These are phyloP conservation scores for Lentinula sp. DNA, from an alignment of 768 basidiomycete species.

Conservation along the genomic window DNA sequence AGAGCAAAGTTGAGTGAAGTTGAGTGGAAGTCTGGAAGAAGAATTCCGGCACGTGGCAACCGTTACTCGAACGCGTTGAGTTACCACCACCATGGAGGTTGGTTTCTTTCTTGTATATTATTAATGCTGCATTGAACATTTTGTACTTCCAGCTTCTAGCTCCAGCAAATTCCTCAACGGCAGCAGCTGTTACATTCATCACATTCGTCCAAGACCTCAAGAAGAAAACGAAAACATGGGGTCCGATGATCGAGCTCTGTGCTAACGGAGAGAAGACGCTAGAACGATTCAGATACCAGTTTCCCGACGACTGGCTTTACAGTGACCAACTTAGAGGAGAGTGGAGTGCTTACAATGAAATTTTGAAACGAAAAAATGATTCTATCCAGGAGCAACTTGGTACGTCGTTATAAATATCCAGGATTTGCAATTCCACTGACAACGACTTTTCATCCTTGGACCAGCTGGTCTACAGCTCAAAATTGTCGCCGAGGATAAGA, in stretches of 20 bases:
- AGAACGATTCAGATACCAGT: slow-evolving; percentile 95
- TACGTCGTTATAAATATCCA: slow-evolving; percentile 21
- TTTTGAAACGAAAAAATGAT: slow-evolving; percentile 95
- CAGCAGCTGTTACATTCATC: slow-evolving; percentile 97
- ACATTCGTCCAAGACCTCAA: slow-evolving; percentile 99
- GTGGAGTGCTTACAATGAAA: slow-evolving; percentile 98
- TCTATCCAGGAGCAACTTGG: slow-evolving; percentile 98
- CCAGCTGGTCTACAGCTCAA: slow-evolving; percentile 95
- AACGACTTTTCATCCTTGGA: not conserved
- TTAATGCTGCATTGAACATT: not conserved
- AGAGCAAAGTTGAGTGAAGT: not conserved
- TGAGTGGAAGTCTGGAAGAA: not conserved
- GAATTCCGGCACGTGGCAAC: slow-evolving; percentile 2
- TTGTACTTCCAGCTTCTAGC: slow-evolving; percentile 46
- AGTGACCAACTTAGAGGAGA: slow-evolving; percentile 96
- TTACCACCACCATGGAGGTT: slow-evolving; percentile 35
- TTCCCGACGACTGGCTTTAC: slow-evolving; percentile 96
- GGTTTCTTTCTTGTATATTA: slow-evolving; percentile 5
- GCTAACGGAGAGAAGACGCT: slow-evolving; percentile 95
- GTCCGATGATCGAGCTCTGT: slow-evolving; percentile 92
- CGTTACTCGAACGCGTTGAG: slow-evolving; percentile 26
- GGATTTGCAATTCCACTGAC: not conserved
- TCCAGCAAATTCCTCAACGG: slow-evolving; percentile 87
- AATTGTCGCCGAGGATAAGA: slow-evolving; percentile 99
- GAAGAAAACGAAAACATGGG: slow-evolving; percentile 95